Evolutionary conservation across 495 filamentous ascomycete species (phyloP).

Genomic region (Penicillium pancosmium): DNA sequence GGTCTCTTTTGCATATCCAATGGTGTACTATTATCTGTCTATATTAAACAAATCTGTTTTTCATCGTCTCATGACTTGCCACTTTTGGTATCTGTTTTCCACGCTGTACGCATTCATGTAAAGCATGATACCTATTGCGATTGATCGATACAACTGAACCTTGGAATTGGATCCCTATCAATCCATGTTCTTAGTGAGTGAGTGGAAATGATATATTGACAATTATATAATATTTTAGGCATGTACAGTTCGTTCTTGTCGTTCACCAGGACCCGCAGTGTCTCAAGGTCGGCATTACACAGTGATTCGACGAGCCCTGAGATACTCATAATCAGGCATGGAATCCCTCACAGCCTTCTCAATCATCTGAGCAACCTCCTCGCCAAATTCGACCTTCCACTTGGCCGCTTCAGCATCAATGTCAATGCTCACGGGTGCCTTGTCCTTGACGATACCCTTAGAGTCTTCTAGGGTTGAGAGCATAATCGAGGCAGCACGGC

Average conservation of each 20-base stretch:
- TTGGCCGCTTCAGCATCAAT: conserved; percentile 42
- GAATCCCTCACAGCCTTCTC: conserved; percentile 40
- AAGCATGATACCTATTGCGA: too few relatives aligned
- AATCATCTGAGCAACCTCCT: conserved; percentile 33
- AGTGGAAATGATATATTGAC: conserved; percentile 1
- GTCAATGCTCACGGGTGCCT: conserved; percentile 36
- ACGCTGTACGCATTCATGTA: too few relatives aligned
- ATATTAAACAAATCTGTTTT: conserved; percentile 29
- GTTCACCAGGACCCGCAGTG: not conserved
- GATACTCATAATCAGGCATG: conserved; percentile 52
- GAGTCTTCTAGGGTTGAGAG: conserved; percentile 35
- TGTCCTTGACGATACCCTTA: conserved; percentile 39
- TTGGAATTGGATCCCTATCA: too few relatives aligned
- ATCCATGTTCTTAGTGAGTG: not conserved
- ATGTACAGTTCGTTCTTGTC: conserved; percentile 6
- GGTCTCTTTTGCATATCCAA: conserved; percentile 30
- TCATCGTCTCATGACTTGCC: not conserved
- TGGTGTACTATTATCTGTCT: conserved; percentile 44
- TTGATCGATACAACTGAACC: too few relatives aligned
- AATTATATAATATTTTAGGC: not conserved
- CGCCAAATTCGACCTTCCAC: conserved; percentile 52
- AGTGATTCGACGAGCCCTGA: conserved; percentile 36
- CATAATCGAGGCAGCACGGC: conserved; percentile 24
- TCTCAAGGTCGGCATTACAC: not conserved
- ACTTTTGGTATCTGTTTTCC: not conserved